Conservation (phyloP, 305 asterid species). For the Ilex paraguariensis region DNA sequence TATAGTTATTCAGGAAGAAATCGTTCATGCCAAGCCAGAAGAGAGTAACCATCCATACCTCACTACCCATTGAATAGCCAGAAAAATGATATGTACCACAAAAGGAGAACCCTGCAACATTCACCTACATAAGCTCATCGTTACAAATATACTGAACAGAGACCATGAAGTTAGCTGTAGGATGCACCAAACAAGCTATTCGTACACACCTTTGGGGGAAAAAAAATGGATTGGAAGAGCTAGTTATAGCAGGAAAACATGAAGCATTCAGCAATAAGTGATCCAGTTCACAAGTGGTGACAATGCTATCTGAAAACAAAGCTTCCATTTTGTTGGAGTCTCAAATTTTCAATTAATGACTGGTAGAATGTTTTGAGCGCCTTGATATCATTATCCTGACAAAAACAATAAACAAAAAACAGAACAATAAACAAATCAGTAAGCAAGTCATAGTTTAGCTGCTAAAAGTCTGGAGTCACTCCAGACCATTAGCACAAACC, state of each 20-base stretch:
- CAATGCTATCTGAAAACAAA: slow-evolving; percentile 69
- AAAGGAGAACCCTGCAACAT: slow-evolving; percentile 43
- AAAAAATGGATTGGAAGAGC: slow-evolving; percentile 22
- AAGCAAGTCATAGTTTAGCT: no score
- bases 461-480: no score
- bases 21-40: background rate
- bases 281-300: slow-evolving; percentile 6
- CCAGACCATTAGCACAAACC: no score
- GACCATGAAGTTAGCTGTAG: background rate
- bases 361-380: slow-evolving; percentile 76
- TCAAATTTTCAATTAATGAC: slow-evolving; percentile 70
- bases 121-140: background rate
- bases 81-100: slow-evolving; percentile 51
- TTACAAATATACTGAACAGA: background rate
- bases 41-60: slow-evolving; percentile 30
- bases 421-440: background rate
- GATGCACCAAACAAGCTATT: slow-evolving; percentile 6
- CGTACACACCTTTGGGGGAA: slow-evolving; percentile 31
- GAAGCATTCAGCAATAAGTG: slow-evolving; percentile 18
- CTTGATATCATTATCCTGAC: slow-evolving; percentile 70
- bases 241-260: slow-evolving; percentile 18
- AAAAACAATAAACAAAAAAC: slow-evolving; percentile 7
- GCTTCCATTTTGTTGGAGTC: slow-evolving; percentile 85
- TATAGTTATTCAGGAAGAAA: background rate
- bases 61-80: slow-evolving; percentile 28